Conservation (phyloP, 2,329 filamentous ascomycete genomes). For the Pseudogymnoascus sp. region DNA sequence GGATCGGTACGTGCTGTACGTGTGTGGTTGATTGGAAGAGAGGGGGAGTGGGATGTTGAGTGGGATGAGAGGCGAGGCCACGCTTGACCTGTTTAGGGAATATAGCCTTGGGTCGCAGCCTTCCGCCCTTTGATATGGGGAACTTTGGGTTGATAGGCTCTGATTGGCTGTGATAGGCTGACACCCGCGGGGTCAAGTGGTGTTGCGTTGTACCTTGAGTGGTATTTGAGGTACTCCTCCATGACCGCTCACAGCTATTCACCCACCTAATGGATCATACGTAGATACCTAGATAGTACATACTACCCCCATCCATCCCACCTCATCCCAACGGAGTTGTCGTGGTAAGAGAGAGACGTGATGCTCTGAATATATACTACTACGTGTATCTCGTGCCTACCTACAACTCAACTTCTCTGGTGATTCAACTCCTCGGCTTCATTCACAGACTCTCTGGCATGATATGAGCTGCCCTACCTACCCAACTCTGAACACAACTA, state of each 20-base stretch:
- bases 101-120: neutral
- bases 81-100: neutral
- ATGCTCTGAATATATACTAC: neutral
- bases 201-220: slow-evolving; percentile 7
- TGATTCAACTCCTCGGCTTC: neutral
- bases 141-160: neutral
- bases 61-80: neutral
- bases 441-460: neutral
- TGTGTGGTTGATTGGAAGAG: slow-evolving; percentile 8
- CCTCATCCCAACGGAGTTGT: neutral
- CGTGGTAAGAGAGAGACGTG: slow-evolving; percentile 1
- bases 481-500: neutral
- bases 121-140: neutral
- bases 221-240: neutral
- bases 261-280: neutral
- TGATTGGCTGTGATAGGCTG: neutral
- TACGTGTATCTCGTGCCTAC: neutral
- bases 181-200: slow-evolving; percentile 4
- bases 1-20: neutral
- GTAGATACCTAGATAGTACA: slow-evolving; percentile 4
- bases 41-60: neutral
- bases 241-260: neutral
- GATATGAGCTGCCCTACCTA: slow-evolving; percentile 4
- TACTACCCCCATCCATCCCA: neutral
- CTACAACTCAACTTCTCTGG: neutral